Base-by-base conservation (phyloP, 768 basidiomycete genomes). In the Mycena venus region DNA sequence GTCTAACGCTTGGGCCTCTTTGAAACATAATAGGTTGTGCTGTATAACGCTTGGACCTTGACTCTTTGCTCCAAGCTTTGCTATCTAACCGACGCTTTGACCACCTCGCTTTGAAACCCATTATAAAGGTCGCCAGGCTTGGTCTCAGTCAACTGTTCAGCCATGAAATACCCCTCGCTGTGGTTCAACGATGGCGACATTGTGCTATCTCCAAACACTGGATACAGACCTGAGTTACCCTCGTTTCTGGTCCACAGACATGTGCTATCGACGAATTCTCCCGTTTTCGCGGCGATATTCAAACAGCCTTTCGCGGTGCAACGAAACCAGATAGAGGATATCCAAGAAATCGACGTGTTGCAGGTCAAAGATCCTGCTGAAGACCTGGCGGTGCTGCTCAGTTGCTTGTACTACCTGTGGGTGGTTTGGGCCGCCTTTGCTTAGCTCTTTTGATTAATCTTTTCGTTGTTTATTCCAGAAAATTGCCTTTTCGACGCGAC, bases 171-270 rank as follows among this genome's bases (percentile, higher is more conserved):
- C 42, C 66, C 66, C 3, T 25, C n/a, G 31, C 40, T 68, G 10
- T 68, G 40, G 31, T 68, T 68, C 12, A 29, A 68, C 14, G 56
- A 59, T 25, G 66, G 56, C 56, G 68, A 60, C 68, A 27, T 69
- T 25, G 21, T 51, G 27, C 19, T 69, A 19, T 59, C 40, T 25
- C 38, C 67, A 27, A 40, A 31, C 25, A 17, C 56, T 17, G 21
- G 42, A 25, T 12, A 21, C 11, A 47, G 12, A 19, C 23, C n/a
- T n/a, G n/a, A 59, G 14, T 21, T 19, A 27, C n/a, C 23, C 15
- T 23, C 21, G 19, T 69, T 69, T 23, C 47, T 49, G 7, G 59
- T 51, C 29, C 56, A 69, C 58, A 47, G 29, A 38, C 32, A 12
- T 14, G 27, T 4, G 2, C 31, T 68, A 21, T 59, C 40, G 17